Evolutionary conservation across 352 stramenopile genomes (phyloP).

Genomic region (Phytopythium vexans): DNA sequence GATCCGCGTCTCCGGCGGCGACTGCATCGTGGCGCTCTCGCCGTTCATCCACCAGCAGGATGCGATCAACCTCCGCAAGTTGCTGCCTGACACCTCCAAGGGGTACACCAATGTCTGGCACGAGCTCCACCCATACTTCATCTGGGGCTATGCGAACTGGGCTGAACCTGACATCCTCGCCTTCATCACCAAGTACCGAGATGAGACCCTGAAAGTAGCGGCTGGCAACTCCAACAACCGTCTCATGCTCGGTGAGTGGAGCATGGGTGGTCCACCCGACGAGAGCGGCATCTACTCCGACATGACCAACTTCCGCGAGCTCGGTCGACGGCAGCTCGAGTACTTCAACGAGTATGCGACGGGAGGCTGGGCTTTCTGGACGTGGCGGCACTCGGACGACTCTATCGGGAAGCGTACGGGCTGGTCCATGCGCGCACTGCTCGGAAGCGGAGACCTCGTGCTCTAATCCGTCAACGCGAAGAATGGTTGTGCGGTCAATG

Average conservation of each 20-base stretch:
- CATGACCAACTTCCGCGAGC: slow-evolving; percentile 12
- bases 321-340: slow-evolving; percentile 19
- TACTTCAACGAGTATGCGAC: slow-evolving; percentile 7
- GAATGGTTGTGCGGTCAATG: no score
- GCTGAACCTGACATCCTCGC: slow-evolving; percentile 13
- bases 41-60: slow-evolving; percentile 29
- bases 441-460: slow-evolving; percentile 10
- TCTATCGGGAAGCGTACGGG: slow-evolving; percentile 13
- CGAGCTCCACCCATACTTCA: slow-evolving; percentile 46
- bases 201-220: slow-evolving; percentile 10
- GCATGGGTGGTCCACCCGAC: slow-evolving; percentile 9
- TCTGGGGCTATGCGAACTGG: slow-evolving; percentile 19
- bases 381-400: slow-evolving; percentile 32
- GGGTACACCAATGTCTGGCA: slow-evolving; percentile 49
- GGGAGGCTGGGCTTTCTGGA: slow-evolving; percentile 35
- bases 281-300: slow-evolving; percentile 10
- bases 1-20: slow-evolving; percentile 25
- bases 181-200: slow-evolving; percentile 7
- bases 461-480: background rate
- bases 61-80: slow-evolving; percentile 9
- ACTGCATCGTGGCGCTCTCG: slow-evolving; percentile 35
- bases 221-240: slow-evolving; percentile 13
- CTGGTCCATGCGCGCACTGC: slow-evolving; percentile 18
- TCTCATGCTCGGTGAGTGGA: slow-evolving; percentile 44
- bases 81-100: slow-evolving; percentile 11